These are phyloP conservation scores for Golubevia sp. DNA, from an alignment of 1,284 basidiomycete genomes.

Conservation along the genomic window DNA sequence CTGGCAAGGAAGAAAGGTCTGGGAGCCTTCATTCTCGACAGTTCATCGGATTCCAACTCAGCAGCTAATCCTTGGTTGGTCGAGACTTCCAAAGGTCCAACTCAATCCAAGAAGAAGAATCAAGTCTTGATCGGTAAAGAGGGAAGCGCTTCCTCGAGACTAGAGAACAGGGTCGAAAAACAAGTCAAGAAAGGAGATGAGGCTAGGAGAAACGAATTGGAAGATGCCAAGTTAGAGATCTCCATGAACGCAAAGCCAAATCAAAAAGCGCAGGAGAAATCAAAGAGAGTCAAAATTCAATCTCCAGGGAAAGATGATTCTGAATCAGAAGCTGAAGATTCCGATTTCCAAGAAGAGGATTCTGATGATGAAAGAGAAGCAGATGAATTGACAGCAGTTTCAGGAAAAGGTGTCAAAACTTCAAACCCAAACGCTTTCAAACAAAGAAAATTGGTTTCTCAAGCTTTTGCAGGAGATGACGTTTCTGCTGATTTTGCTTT, in stretches of 20 bases:
- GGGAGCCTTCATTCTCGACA: neutral
- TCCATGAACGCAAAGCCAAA: slow-evolving; percentile 15
- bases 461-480: slow-evolving; percentile 54
- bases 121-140: slow-evolving; percentile 10
- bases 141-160: slow-evolving; percentile 16
- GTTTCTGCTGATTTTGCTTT: slow-evolving; percentile 42
- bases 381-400: neutral
- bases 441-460: slow-evolving; percentile 43
- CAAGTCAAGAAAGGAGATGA: slow-evolving; percentile 16
- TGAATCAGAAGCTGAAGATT: neutral
- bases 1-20: too few relatives aligned
- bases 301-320: slow-evolving; percentile 10
- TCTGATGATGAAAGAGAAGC: slow-evolving; percentile 21
- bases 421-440: slow-evolving; percentile 4
- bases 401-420: neutral
- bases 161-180: slow-evolving; percentile 21
- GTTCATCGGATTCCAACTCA: neutral
- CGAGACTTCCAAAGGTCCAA: neutral
- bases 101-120: slow-evolving; percentile 35
- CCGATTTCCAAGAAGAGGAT: slow-evolving; percentile 5
- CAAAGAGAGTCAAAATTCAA: slow-evolving; percentile 7
- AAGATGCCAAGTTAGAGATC: slow-evolving; percentile 23
- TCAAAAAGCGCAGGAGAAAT: neutral
- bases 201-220: slow-evolving; percentile 14
- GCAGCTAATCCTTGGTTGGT: slow-evolving; percentile 35